Evolutionary conservation across 2,329 filamentous ascomycete species (phyloP).

Genomic region (Alternaria gaisen): DNA sequence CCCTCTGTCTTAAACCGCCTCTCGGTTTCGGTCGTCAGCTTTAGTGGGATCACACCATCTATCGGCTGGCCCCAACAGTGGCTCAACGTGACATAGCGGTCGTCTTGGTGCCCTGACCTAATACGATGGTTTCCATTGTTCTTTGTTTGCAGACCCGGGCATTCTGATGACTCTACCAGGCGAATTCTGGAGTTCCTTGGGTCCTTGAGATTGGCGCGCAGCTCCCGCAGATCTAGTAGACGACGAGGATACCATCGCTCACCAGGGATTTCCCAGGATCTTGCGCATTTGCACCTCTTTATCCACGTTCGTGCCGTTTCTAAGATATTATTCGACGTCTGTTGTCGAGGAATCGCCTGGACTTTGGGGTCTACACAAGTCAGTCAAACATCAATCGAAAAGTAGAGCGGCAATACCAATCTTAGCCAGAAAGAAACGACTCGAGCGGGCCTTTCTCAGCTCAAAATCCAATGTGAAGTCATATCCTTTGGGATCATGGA

Average conservation of each 20-base stretch:
- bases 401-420: not conserved
- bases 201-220: not conserved
- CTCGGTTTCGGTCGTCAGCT: not conserved
- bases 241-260: conserved; percentile 18
- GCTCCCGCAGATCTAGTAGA: conserved; percentile 10
- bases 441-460: not conserved
- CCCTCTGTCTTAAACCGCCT: conserved; percentile 7
- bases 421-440: conserved; percentile 4
- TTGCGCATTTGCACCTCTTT: conserved; percentile 18
- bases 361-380: not conserved
- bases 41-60: not conserved
- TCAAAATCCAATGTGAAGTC: conserved; percentile 1
- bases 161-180: conserved; percentile 10
- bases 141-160: not conserved
- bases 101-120: not conserved
- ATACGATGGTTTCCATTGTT: not conserved
- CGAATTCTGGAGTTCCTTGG: not conserved
- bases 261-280: conserved; percentile 1
- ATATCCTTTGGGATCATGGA: not conserved
- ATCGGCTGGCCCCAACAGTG: conserved; percentile 23
- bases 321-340: conserved; percentile 8
- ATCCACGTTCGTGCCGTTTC: conserved; percentile 21
- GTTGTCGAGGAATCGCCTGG: not conserved
- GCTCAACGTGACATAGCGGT: conserved; percentile 20
- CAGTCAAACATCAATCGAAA: not conserved